Conservation (phyloP, 2,329 filamentous ascomycete genomes). For the Hymenoscyphus albidus region DNA sequence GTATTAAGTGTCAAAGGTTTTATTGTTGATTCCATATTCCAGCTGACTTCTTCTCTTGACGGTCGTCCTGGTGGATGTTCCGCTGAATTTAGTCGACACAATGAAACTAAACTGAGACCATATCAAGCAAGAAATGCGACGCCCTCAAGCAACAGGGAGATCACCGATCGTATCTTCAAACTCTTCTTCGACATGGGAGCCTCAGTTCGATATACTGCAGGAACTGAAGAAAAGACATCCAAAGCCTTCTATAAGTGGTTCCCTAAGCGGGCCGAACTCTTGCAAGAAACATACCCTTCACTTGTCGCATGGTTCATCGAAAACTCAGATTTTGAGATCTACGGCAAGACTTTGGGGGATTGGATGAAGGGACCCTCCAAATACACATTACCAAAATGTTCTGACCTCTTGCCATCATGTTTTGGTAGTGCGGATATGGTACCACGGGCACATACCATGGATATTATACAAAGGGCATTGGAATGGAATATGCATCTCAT, state of each 20-base stretch:
- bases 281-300: neutral
- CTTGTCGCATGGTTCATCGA: neutral
- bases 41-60: neutral
- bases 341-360: neutral
- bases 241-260: neutral
- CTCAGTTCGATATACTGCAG: neutral
- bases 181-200: neutral
- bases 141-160: neutral
- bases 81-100: neutral
- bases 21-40: neutral
- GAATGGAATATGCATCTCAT: constrained; percentile 3
- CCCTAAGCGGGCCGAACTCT: neutral
- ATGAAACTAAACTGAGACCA: neutral
- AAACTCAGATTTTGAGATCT: neutral
- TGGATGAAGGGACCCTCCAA: neutral
- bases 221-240: neutral
- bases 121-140: neutral
- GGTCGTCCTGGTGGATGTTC: neutral
- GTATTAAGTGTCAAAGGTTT: constrained; percentile 2
- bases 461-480: neutral
- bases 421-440: neutral
- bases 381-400: neutral
- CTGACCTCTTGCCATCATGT: neutral
- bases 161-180: neutral
- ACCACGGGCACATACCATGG: neutral